These are phyloP conservation scores for Salix udensis DNA, from an alignment of 345 rosid genomes.

Conservation along the genomic window DNA sequence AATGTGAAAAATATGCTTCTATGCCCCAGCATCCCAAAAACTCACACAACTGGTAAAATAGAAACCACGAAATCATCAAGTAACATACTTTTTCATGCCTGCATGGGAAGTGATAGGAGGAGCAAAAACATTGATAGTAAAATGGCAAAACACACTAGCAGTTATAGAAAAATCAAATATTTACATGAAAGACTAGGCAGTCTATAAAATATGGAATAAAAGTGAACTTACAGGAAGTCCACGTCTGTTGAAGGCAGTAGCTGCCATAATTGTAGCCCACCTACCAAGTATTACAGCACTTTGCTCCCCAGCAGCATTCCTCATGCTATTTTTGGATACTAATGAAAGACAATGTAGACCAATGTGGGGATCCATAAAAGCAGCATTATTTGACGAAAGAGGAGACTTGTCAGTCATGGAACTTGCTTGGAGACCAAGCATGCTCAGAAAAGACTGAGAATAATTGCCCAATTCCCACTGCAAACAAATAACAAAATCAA, in stretches of 20 bases:
- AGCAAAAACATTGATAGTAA: background rate
- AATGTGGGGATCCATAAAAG: slow-evolving; percentile 74
- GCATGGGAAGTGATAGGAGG: background rate
- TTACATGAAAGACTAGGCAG: background rate
- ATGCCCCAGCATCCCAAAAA: background rate
- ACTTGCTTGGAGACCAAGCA: slow-evolving; percentile 51
- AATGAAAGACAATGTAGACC: slow-evolving; percentile 66
- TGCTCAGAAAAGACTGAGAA: slow-evolving; percentile 56
- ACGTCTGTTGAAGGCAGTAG: slow-evolving; percentile 71
- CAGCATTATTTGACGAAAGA: slow-evolving; percentile 49
- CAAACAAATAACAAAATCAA: slow-evolving; percentile 25
- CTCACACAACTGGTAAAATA: too few relatives aligned
- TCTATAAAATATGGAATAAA: background rate
- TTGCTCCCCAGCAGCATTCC: slow-evolving; percentile 67
- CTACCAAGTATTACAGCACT: slow-evolving; percentile 57
- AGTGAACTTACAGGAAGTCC: slow-evolving; percentile 85
- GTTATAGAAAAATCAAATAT: background rate
- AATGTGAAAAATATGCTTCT: background rate
- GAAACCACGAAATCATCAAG: too few relatives aligned
- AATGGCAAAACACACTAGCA: background rate
- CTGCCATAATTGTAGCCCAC: slow-evolving; percentile 74
- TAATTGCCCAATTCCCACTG: slow-evolving; percentile 91
- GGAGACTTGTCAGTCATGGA: slow-evolving; percentile 31
- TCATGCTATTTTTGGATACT: slow-evolving; percentile 52
- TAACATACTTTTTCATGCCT: background rate